Base-by-base conservation (phyloP, 306 rosid species). In the Cicer pinnatifidum region DNA sequence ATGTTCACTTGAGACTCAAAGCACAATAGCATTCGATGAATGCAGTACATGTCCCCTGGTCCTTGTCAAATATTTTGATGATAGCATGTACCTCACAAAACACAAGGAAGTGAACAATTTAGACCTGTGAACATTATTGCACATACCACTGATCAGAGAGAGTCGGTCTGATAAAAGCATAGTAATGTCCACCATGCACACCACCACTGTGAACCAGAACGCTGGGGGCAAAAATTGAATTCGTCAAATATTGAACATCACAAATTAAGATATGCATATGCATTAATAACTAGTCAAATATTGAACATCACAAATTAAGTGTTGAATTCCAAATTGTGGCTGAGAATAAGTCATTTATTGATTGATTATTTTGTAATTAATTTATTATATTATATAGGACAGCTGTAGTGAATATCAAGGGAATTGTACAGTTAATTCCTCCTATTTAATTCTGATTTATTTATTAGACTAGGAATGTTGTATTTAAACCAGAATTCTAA, bases 151-250 rank as follows among this genome's bases (percentile, higher is more conserved):
- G 97, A 63, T 95, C 97, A 47, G 97, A 86, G 48, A 95, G 92
- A 28, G 97, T 95, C 2, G 99, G 99, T 83, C 99, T 85, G 88
- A 95, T 91, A 82, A 91, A 95, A 53, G 99, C 99, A 39, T 95
- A 95, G 83, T 91, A 95, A 75, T 95, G 99, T 64, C 99, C 99
- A 56, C 99, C 99, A 69, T 95, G 97, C 84, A 91, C 99, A 67
- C 99, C 99, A 41, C 99, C 99, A 58, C 99, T 95, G 88, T 95
- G 99, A 69, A 95, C 99, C 92, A 95, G 84, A 51, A 95, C 99
- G 77, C 99, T 95, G 93, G 38, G 13, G 58, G 69, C 35, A 62
- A 43, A 70, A 77, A 45, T 9, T 52, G 64, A 84, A 65, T 50
- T 12, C 44, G 38, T 80, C 80, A 80, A 74, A 70, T 73, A 66